A percentile compares a stretch with the other conserved stretches of the same genome.
Evolutionary conservation across 768 basidiomycete species (phyloP).

Genomic region (Asterophora parasitica): DNA sequence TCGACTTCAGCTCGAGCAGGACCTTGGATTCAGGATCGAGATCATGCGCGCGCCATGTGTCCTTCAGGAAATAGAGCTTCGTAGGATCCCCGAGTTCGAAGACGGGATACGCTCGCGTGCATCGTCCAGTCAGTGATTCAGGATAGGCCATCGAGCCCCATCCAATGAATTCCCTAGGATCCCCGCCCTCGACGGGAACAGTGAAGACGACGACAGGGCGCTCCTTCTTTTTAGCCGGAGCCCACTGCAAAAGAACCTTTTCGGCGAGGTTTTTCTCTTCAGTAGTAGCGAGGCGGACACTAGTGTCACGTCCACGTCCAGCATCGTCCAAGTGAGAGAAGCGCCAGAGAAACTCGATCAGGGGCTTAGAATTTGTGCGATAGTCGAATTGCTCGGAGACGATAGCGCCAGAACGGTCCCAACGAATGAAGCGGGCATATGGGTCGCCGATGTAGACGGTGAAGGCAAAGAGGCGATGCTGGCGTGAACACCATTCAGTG

Average conservation of each 20-base stretch:
- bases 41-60: conserved; percentile 20
- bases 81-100: conserved; percentile 9
- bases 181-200: conserved; percentile 1
- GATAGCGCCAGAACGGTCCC: conserved; percentile 31
- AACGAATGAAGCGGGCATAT: conserved; percentile 25
- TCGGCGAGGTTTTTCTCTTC: no score
- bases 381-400: conserved; percentile 25
- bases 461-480: conserved; percentile 26
- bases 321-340: conserved; percentile 16
- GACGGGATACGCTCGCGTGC: conserved; percentile 17
- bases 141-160: conserved; percentile 7
- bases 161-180: conserved; percentile 14
- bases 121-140: conserved; percentile 12
- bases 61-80: conserved; percentile 21
- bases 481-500: conserved; percentile 19
- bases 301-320: conserved; percentile 25
- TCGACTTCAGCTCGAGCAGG: conserved; percentile 11
- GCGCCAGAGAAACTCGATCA: conserved; percentile 28
- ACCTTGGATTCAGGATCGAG: conserved; percentile 17
- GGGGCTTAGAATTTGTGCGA: conserved; percentile 9
- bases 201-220: conserved; percentile 7
- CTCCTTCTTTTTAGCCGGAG: no score
- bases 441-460: conserved; percentile 22
- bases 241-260: no score
- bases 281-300: conserved; percentile 14